These are phyloP conservation scores for Kalaharituber pfeilii DNA, from an alignment of 2,329 filamentous ascomycete genomes.

Conservation along the genomic window DNA sequence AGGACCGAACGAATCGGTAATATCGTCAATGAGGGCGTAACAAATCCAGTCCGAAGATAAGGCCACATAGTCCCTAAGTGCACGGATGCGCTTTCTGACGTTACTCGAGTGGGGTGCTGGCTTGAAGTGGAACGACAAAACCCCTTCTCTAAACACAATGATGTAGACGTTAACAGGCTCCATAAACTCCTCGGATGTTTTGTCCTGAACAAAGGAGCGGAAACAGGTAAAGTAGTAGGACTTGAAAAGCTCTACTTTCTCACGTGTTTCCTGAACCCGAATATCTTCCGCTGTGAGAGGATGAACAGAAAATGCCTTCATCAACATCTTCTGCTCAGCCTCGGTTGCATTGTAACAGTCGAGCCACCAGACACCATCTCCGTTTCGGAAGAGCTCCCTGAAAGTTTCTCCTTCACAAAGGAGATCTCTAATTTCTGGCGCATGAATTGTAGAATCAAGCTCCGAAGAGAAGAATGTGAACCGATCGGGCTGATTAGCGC, in stretches of 20 bases:
- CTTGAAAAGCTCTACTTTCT: conserved; percentile 95
- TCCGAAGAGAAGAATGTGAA: conserved; percentile 97
- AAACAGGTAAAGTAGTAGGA: conserved; percentile 98
- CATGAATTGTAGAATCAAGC: conserved; percentile 82
- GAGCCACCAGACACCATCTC: conserved; percentile 92
- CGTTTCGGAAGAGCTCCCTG: conserved; percentile 64
- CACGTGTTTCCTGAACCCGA: conserved; percentile 79
- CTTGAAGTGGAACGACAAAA: conserved; percentile 77
- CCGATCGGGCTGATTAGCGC: conserved; percentile 45
- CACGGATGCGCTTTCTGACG: conserved; percentile 78
- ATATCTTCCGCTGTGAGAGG: conserved; percentile 95
- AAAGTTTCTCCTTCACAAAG: conserved; percentile 80
- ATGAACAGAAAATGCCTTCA: conserved; percentile 88
- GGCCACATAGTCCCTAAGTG: conserved; percentile 84
- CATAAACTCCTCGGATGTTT: conserved; percentile 63
- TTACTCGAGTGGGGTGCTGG: conserved; percentile 74
- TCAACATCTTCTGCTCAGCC: conserved; percentile 73
- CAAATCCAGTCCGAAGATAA: conserved; percentile 97
- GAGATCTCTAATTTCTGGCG: conserved; percentile 70
- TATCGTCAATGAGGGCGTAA: conserved; percentile 93
- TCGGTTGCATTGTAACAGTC: conserved; percentile 82
- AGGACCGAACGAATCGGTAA: conserved; percentile 87
- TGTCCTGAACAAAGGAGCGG: conserved; percentile 75
- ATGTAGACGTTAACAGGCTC: conserved; percentile 95
- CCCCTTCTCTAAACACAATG: conserved; percentile 87